Evolutionary conservation across 441 rosid genomes (phyloP).

Genomic region (Sinapis alba): DNA sequence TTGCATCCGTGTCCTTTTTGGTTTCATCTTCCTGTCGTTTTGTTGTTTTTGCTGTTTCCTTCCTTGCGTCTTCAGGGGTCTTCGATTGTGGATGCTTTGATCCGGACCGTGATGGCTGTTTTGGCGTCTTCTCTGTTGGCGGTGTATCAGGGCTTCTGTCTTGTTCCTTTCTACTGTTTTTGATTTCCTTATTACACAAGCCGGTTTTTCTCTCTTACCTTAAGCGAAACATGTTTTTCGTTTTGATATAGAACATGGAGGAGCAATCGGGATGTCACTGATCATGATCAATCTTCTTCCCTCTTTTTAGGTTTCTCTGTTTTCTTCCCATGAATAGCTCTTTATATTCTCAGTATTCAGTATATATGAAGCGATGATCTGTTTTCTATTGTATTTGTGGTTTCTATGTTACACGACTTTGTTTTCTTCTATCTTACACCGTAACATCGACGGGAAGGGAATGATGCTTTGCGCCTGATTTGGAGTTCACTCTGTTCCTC

Average conservation of each 20-base stretch:
- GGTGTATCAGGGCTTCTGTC: background rate
- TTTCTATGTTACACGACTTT: background rate
- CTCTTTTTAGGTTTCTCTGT: constrained; percentile 1
- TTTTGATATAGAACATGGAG: constrained; percentile 12
- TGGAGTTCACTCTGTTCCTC: background rate
- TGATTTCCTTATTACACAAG: background rate
- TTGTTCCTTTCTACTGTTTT: background rate
- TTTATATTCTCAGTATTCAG: background rate
- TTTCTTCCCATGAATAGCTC: background rate
- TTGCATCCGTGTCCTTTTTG: background rate
- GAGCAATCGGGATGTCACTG: background rate
- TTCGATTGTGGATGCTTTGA: constrained; percentile 11
- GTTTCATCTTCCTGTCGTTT: background rate
- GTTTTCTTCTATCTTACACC: background rate
- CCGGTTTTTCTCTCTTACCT: background rate
- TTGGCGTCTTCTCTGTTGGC: background rate
- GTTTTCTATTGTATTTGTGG: background rate
- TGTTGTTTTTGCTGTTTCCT: constrained; percentile 11
- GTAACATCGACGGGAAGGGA: background rate
- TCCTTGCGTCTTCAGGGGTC: too few relatives aligned
- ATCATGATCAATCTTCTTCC: background rate
- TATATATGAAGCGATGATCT: background rate
- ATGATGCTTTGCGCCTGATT: background rate
- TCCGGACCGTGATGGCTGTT: background rate
- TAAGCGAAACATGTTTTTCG: background rate